Evolutionary conservation across 2,329 filamentous ascomycete species (phyloP), one percentile per base, ranked within the genome.

Genomic region (Ophiostoma montium): DNA sequence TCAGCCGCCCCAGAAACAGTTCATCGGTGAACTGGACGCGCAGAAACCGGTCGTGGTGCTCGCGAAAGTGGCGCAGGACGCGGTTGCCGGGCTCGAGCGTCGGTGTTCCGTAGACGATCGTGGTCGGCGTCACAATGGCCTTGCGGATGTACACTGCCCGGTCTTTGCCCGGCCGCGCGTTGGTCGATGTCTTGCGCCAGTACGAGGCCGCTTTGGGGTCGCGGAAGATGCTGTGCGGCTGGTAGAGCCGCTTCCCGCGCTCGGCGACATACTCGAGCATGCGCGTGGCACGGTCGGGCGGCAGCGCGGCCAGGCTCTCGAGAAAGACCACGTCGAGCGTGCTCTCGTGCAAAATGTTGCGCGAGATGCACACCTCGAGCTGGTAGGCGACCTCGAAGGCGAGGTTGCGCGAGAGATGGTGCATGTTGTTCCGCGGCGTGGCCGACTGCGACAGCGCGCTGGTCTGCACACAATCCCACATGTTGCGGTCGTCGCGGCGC

Each of bases 11-110:
- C 50, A 76, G 63, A 8, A 65, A 61, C 21, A 80, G 70, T 63
- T 98, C 92, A 47, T 95, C 90, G 0, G 82, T 82, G 61, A 98
- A 96, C 54, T 89, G 86, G 3, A 96, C 81, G 3, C 90, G 79
- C 10, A 98, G 69, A 57, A 98, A 98, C 2, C 84, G 80, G 59
- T 95, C 88, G 15, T 78, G 72, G 13, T 71, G 56, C 50, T 80
- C 70, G 46, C 76, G 69, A 60, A 84, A 92, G 41, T 82, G 74
- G 15, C 92, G 78, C 36, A 94, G 71, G 2, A 98, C 80, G 1
- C 92, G 76, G 59, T 98, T 96, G 0, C 89, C 92, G 0, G 82
- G 84, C 58, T 98, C 92, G 1, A 94, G 75, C 0, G 76, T 75
- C 0, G 92, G 88, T 0, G 84, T 85, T 52, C 74, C 79, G 54